Evolutionary conservation across 768 basidiomycete species (phyloP).

Genomic region (Hygrophoropsis aurantiaca): DNA sequence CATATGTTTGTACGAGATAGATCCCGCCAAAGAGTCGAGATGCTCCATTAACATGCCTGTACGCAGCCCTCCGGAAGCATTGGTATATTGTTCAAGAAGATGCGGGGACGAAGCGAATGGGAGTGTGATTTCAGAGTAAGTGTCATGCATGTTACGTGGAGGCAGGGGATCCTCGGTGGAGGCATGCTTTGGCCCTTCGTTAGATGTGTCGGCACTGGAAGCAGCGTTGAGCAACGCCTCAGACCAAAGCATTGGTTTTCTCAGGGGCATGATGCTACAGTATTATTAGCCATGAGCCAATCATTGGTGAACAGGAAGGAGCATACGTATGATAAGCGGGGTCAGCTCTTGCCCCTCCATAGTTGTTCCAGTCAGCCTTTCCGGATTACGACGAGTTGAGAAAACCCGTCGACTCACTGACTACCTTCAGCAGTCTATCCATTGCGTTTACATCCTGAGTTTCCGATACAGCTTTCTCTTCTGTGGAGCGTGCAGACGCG

Average conservation of each 20-base stretch:
- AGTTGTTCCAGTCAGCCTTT: constrained; percentile 1
- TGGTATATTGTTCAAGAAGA: constrained; percentile 68
- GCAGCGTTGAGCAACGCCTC: constrained; percentile 47
- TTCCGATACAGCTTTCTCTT: constrained; percentile 39
- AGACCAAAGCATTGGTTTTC: constrained; percentile 56
- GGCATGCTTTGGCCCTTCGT: constrained; percentile 10
- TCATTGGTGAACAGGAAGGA: background rate
- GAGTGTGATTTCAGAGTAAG: constrained; percentile 64
- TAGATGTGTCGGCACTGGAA: constrained; percentile 22
- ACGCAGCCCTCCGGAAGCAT: constrained; percentile 68
- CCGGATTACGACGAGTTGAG: constrained; percentile 8
- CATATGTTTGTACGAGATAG: constrained; percentile 82
- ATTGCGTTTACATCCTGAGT: constrained; percentile 58
- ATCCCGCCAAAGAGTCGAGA: constrained; percentile 82
- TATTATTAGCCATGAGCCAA: constrained; percentile 6
- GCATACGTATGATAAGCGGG: constrained; percentile 51
- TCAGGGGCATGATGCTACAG: constrained; percentile 54
- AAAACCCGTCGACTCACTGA: constrained; percentile 54
- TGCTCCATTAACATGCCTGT: constrained; percentile 78
- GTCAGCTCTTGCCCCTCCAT: constrained; percentile 48
- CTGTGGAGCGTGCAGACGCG: constrained; percentile 6
- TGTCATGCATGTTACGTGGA: constrained; percentile 66
- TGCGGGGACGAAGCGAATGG: constrained; percentile 61
- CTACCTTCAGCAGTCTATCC: constrained; percentile 52
- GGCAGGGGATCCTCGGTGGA: constrained; percentile 25